Base-by-base conservation (phyloP, 768 basidiomycete genomes). In the Solioccasus polychromus region DNA sequence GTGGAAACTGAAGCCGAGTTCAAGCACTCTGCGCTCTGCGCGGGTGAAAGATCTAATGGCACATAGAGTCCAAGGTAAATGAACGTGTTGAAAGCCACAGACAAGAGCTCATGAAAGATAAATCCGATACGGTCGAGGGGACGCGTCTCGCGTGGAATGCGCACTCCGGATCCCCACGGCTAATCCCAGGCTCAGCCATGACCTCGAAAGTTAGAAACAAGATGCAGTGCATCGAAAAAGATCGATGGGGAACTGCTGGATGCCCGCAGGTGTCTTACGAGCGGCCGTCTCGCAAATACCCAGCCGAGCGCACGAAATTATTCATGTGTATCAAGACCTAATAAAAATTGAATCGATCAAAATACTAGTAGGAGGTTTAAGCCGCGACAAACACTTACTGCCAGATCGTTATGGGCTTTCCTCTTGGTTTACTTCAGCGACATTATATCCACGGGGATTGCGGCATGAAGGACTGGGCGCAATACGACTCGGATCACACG, bases 151-250 rank as follows among this genome's bases (percentile, higher is more conserved):
- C 51, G 59, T 12, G 63, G 57, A 12, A 64, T 26, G 39, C 54
- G 50, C 10, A 56, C 24, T n/a, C n/a, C n/a, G n/a, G n/a, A n/a
- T 17, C 52, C 46, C 19, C 61, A 51, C 3, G 79, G 77, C 75
- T 78, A 83, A 35, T 74, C 67, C 82, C n/a, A n/a, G n/a, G n/a
- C n/a, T n/a, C 83, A 85, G 18, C 78, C 80, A 39, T 70, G 55
- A 5, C 82, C 82, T 17, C n/a, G n/a, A n/a, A n/a, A n/a, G n/a
- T n/a, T 82, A 50, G 66, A 66, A n/a, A 53, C 54, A n/a, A 85
- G 68, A 44, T 83, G 80, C 15, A 72, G 55, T 2, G 76, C 73
- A 51, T 83, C 73, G 28, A 45, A 22, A 15, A 42, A 15, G n/a
- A 31, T 31, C 5, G 11, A 4, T 15, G 8, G 11, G 5, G n/a